A percentile compares a stretch with the other conserved stretches of the same genome.
Conservation (phyloP, 768 basidiomycete genomes). For the Suillus lakei region DNA sequence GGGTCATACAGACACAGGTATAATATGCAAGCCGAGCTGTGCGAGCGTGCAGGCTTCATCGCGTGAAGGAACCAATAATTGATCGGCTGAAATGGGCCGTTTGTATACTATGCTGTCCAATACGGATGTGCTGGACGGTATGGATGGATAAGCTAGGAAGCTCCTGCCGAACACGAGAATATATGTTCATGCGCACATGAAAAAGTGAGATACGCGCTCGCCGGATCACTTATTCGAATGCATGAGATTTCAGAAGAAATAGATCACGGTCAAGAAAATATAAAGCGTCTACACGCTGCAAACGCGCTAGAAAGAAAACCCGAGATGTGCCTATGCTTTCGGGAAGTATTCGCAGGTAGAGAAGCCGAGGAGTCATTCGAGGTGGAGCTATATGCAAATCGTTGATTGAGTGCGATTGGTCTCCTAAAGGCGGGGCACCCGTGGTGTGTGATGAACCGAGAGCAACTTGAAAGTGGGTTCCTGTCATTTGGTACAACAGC, state of each 20-base stretch:
- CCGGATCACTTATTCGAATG: neutral
- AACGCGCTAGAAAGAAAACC: neutral
- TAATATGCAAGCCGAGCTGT: neutral
- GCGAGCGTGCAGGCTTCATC: neutral
- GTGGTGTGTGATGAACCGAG: neutral
- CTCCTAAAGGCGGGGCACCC: neutral
- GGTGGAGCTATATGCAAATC: neutral
- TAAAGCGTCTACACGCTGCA: neutral
- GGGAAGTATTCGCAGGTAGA: neutral
- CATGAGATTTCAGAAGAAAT: neutral
- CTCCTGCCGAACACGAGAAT: neutral
- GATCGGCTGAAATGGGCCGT: neutral
- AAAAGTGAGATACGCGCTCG: neutral
- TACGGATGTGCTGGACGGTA: neutral
- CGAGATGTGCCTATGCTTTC: neutral
- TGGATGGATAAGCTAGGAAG: neutral
- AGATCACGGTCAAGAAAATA: neutral
- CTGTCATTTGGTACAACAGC: neutral
- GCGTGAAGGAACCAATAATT: neutral
- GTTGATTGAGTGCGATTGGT: neutral
- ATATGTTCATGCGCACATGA: neutral
- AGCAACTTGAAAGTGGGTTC: neutral
- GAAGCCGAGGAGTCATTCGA: neutral
- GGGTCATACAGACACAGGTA: neutral
- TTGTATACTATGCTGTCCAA: neutral